These are phyloP conservation scores for Aspergillus sp. DNA, from an alignment of 2,329 filamentous ascomycete genomes.

Conservation along the genomic window DNA sequence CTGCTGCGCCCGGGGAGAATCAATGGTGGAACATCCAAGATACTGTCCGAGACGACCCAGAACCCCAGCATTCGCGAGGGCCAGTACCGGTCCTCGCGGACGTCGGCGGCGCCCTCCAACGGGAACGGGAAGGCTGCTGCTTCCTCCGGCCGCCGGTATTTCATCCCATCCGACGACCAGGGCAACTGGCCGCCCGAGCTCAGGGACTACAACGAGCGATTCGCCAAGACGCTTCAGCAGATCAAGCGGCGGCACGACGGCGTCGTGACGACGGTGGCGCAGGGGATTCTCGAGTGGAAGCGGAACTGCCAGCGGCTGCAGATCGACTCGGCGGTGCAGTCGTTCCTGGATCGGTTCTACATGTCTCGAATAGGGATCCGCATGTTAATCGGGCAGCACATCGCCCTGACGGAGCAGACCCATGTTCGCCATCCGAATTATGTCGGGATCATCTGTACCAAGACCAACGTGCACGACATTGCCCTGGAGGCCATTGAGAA, in stretches of 20 bases:
- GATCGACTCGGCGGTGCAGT: slow-evolving; percentile 94
- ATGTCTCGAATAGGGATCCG: slow-evolving; percentile 99
- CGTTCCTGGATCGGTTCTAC: slow-evolving; percentile 97
- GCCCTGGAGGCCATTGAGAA: slow-evolving; percentile 98
- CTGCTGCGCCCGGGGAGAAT: slow-evolving; percentile 49
- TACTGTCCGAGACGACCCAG: slow-evolving; percentile 71
- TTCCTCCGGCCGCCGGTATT: slow-evolving; percentile 62
- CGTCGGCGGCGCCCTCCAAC: slow-evolving; percentile 33
- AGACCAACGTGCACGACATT: slow-evolving; percentile 90
- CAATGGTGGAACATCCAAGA: slow-evolving; percentile 51
- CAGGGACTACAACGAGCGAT: slow-evolving; percentile 85
- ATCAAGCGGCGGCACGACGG: slow-evolving; percentile 96
- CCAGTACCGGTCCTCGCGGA: slow-evolving; percentile 55
- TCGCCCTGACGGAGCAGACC: slow-evolving; percentile 88
- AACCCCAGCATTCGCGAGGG: slow-evolving; percentile 84
- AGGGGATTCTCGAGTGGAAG: slow-evolving; percentile 97
- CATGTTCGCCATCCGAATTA: slow-evolving; percentile 85
- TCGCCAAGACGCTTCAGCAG: slow-evolving; percentile 76
- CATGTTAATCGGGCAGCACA: slow-evolving; percentile 98
- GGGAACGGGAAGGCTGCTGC: slow-evolving; percentile 44
- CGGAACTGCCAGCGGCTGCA: slow-evolving; percentile 93
- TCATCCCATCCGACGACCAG: slow-evolving; percentile 80
- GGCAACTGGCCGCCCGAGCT: slow-evolving; percentile 90
- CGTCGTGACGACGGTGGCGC: slow-evolving; percentile 94
- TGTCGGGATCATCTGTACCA: slow-evolving; percentile 97